Conservation (phyloP, 2,329 filamentous ascomycete species). For the Xylaria sp. region DNA sequence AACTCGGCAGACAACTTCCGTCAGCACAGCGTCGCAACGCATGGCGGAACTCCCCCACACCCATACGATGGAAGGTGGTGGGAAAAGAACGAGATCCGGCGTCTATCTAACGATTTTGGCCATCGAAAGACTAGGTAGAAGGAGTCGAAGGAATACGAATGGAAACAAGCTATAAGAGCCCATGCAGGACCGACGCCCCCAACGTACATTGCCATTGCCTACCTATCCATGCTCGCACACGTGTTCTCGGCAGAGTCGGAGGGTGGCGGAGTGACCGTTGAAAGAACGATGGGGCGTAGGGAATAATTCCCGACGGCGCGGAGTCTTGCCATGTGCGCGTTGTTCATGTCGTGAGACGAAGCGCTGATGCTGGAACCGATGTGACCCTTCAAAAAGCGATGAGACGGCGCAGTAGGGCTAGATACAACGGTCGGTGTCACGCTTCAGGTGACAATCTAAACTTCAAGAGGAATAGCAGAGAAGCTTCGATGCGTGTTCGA, state of each 20-base stretch:
- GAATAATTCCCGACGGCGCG: constrained; percentile 20
- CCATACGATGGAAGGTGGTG: not conserved
- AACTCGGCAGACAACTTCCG: constrained; percentile 6
- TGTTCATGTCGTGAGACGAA: not conserved
- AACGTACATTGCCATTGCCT: constrained; percentile 22
- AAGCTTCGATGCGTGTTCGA: constrained; percentile 14
- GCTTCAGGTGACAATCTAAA: not conserved
- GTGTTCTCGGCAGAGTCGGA: constrained; percentile 23
- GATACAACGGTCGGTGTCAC: not conserved
- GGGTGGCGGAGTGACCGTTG: not conserved
- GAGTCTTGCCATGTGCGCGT: constrained; percentile 27
- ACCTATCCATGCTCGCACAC: constrained; percentile 29
- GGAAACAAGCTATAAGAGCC: constrained; percentile 3
- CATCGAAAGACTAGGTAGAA: constrained; percentile 14
- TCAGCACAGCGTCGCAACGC: constrained; percentile 23
- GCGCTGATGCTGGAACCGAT: not conserved
- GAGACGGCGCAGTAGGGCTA: constrained; percentile 29
- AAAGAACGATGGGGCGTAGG: not conserved
- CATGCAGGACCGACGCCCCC: constrained; percentile 2
- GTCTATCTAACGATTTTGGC: not conserved
- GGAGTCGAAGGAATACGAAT: constrained; percentile 22
- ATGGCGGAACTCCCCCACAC: not conserved
- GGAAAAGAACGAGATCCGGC: not conserved
- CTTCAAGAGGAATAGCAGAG: not conserved
- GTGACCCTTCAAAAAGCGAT: constrained; percentile 14